phyloP scores from a whole-genome alignment of 106 monocot species.

The Platanthera guangdongensis region DNA sequence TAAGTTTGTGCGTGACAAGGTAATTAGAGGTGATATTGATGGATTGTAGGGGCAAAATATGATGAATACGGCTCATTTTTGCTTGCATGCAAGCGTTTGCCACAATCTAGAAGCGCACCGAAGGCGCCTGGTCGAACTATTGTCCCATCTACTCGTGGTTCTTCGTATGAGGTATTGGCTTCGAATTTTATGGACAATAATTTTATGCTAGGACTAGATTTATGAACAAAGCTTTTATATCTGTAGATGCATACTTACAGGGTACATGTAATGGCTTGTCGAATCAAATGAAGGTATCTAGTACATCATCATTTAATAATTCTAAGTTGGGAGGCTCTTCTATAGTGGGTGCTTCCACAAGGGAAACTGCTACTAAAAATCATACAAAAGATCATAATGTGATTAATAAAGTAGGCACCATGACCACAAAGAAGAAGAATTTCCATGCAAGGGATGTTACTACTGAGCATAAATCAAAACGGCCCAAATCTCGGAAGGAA shows the following conservation, averaged over 20 bases:
- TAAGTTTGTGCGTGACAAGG: background rate
- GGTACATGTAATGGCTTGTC: background rate
- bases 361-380: background rate
- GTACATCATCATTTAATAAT: background rate
- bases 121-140: background rate
- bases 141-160: background rate
- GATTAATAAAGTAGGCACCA: background rate
- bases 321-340: background rate
- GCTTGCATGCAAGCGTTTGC: background rate
- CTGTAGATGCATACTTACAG: background rate
- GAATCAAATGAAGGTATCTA: background rate
- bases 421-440: background rate
- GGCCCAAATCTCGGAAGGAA: background rate
- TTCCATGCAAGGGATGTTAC: background rate
- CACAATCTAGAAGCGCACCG: background rate
- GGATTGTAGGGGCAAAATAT: conserved; percentile 1
- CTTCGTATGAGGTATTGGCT: background rate
- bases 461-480: background rate
- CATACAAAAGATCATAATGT: background rate
- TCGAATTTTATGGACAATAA: background rate
- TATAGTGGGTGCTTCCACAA: background rate
- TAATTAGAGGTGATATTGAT: background rate
- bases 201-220: background rate
- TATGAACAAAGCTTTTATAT: background rate
- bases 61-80: background rate